These are phyloP conservation scores for Starmerella davenportii DNA, from an alignment of 805 yeast genomes.

Conservation along the genomic window DNA sequence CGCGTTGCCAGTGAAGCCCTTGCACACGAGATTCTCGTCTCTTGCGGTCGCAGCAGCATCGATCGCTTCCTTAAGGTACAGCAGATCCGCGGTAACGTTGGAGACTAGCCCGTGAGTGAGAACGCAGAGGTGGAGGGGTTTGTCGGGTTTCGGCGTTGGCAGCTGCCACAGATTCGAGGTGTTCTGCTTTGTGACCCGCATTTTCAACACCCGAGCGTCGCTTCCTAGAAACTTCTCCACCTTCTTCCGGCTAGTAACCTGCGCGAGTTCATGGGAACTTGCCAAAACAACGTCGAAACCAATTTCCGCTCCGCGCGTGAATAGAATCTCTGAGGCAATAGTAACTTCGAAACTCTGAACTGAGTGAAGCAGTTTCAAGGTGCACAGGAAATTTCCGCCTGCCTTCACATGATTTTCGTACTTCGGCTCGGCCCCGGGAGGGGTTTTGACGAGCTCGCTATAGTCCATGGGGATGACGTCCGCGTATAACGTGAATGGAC, in stretches of 20 bases:
- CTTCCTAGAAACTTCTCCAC: conserved; percentile 3
- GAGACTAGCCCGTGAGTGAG: conserved; percentile 88
- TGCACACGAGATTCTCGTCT: conserved; percentile 51
- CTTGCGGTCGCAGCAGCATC: conserved; percentile 31
- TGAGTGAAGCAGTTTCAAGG: conserved; percentile 30
- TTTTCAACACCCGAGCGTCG: conserved; percentile 1
- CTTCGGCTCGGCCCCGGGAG: conserved; percentile 20
- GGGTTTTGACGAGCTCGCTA: conserved; percentile 22
- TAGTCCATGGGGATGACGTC: conserved; percentile 60
- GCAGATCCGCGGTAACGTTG: conserved; percentile 77
- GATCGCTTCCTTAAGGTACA: conserved; percentile 64
- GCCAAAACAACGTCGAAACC: conserved; percentile 45
- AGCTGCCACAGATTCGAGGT: conserved; percentile 61
- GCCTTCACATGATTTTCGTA: conserved; percentile 47
- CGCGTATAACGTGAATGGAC: conserved; percentile 73
- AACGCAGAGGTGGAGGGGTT: conserved; percentile 66
- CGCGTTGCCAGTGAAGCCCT: conserved; percentile 69
- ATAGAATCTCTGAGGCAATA: conserved; percentile 60
- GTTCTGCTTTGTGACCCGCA: conserved; percentile 28
- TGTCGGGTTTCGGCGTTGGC: conserved; percentile 33
- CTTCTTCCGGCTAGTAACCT: conserved; percentile 4
- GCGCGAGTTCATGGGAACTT: conserved; percentile 17
- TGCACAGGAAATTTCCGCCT: conserved; percentile 46
- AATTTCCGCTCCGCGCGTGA: conserved; percentile 50
- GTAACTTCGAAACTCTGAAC: conserved; percentile 63